Percentiles rank a stretch among this genome's conserved stretches.
Conservation (phyloP, 352 stramenopile genomes). For the Pythium chondricola region DNA sequence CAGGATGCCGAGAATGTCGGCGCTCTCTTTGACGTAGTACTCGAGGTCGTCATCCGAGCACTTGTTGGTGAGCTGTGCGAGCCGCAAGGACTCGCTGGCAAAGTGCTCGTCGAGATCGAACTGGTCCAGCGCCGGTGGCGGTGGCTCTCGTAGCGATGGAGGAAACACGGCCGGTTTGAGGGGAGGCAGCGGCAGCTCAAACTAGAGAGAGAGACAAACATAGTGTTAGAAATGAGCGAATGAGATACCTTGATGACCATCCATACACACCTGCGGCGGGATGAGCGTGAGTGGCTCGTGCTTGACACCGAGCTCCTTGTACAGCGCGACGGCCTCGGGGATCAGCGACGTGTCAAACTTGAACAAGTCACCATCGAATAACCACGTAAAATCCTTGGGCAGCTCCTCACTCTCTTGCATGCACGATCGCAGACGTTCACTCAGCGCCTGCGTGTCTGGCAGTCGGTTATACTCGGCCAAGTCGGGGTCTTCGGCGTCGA, state of each 20-base stretch:
- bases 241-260: background rate
- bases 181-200: conserved; percentile 91
- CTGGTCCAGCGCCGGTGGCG: conserved; percentile 90
- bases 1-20: conserved; percentile 88
- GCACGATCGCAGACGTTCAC: conserved; percentile 89
- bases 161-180: conserved; percentile 92
- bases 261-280: conserved; percentile 63
- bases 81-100: conserved; percentile 84
- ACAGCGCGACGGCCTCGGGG: conserved; percentile 90
- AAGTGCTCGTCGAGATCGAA: conserved; percentile 98
- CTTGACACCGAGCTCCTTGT: conserved; percentile 90
- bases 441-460: conserved; percentile 92
- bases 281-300: conserved; percentile 94
- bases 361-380: conserved; percentile 94
- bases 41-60: conserved; percentile 92
- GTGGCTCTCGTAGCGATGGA: conserved; percentile 87
- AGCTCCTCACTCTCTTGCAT: conserved; percentile 94
- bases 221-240: background rate
- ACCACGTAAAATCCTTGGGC: conserved; percentile 91
- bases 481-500: conserved; percentile 79
- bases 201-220: conserved; percentile 30
- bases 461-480: conserved; percentile 87
- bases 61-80: conserved; percentile 95
- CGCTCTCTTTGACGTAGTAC: conserved; percentile 92
- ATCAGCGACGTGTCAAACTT: conserved; percentile 94